Evolutionary conservation across 306 rosid genomes (phyloP).

Genomic region (Sphenostylis stenocarpa): DNA sequence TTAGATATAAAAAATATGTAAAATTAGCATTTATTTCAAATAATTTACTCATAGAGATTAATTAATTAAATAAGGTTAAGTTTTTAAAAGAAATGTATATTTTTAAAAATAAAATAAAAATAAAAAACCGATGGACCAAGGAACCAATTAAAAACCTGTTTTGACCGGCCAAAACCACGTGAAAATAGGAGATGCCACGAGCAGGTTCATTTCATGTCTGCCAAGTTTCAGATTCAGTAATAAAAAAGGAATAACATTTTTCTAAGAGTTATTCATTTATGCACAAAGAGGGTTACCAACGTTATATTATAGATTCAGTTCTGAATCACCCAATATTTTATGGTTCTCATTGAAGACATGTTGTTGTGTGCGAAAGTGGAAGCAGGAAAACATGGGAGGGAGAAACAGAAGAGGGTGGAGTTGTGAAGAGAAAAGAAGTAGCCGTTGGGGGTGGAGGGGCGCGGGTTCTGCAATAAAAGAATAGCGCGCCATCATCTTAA

Average conservation of each 20-base stretch:
- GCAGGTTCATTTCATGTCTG: background rate
- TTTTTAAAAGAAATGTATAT: too few species aligned
- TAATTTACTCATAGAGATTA: too few species aligned
- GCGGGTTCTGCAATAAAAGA: constrained; percentile 47
- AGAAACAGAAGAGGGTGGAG: background rate
- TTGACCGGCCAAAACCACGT: too few species aligned
- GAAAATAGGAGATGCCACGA: background rate
- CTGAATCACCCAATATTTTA: too few species aligned
- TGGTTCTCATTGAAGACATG: too few species aligned
- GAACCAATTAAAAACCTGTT: too few species aligned
- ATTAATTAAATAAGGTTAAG: too few species aligned
- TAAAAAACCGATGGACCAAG: too few species aligned
- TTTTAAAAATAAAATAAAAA: too few species aligned
- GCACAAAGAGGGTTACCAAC: background rate
- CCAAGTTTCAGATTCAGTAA: background rate
- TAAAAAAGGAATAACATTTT: background rate
- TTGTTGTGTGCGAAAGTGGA: background rate
- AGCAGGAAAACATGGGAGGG: background rate
- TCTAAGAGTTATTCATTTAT: background rate
- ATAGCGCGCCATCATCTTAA: constrained; percentile 29
- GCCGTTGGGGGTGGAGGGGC: constrained; percentile 49
- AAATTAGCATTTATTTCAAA: too few species aligned
- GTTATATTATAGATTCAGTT: too few species aligned
- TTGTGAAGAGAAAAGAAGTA: constrained; percentile 29
- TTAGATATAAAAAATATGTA: too few species aligned